Percentiles rank a stretch among this genome's conserved stretches.
Evolutionary conservation across 139 green algal genomes (phyloP).

Genomic region (Coccomyxa sp.): DNA sequence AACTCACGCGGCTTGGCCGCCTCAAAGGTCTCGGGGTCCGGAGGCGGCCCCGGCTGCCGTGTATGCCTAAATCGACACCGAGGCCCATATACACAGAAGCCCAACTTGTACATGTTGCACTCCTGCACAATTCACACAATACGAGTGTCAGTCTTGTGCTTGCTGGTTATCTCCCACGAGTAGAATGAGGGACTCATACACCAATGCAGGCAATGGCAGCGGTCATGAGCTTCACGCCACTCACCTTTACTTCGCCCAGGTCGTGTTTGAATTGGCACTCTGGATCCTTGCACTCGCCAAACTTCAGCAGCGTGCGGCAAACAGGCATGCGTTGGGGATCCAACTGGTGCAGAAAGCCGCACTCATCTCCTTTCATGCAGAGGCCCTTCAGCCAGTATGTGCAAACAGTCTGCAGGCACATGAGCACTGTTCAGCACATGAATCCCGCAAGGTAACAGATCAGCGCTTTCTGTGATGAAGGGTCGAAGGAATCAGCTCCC

Average conservation of each 20-base stretch:
- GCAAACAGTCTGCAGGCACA: conserved; percentile 85
- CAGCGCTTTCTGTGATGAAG: background rate
- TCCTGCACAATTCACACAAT: conserved; percentile 37
- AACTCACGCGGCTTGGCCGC: conserved; percentile 71
- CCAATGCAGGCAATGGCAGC: too few relatives aligned
- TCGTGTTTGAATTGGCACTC: conserved; percentile 96
- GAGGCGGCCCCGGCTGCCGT: conserved; percentile 66
- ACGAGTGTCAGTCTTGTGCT: too few relatives aligned
- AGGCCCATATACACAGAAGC: conserved; percentile 95
- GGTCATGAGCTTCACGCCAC: too few relatives aligned
- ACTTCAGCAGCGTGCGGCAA: conserved; percentile 72
- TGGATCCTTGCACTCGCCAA: conserved; percentile 85
- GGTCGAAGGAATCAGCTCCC: background rate
- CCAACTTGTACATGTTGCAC: conserved; percentile 98
- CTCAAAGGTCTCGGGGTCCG: conserved; percentile 60
- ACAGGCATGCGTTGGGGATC: conserved; percentile 83
- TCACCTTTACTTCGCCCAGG: conserved; percentile 87
- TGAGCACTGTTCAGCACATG: background rate
- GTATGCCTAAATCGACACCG: conserved; percentile 90
- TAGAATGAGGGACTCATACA: too few relatives aligned
- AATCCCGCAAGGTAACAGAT: background rate
- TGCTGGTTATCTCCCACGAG: too few relatives aligned
- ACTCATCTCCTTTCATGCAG: conserved; percentile 96
- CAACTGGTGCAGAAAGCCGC: conserved; percentile 95
- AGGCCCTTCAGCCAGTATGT: conserved; percentile 93